phyloP scores from a whole-genome alignment of 495 filamentous ascomycete species.

The Cryomyces minteri region DNA sequence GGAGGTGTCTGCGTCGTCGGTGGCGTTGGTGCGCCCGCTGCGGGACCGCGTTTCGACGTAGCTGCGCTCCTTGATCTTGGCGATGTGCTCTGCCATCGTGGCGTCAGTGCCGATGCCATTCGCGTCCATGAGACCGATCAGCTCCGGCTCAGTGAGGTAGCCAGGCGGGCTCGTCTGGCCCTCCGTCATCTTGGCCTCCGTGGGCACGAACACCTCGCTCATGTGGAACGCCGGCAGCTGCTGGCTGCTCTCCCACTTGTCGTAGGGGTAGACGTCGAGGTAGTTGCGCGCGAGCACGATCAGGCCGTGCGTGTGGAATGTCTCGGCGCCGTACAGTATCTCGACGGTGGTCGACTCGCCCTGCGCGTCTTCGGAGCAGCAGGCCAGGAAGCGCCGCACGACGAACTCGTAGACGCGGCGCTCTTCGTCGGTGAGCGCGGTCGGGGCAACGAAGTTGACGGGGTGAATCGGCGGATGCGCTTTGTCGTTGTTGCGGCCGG shows the following conservation, averaged over 20 bases:
- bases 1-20: constrained; percentile 17
- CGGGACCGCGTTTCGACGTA: constrained; percentile 57
- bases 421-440: constrained; percentile 40
- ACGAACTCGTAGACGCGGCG: constrained; percentile 83
- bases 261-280: constrained; percentile 88
- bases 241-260: constrained; percentile 81
- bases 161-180: constrained; percentile 70
- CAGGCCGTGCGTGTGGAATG: constrained; percentile 62
- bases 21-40: constrained; percentile 17
- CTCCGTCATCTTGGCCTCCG: constrained; percentile 73
- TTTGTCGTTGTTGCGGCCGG: constrained; percentile 80
- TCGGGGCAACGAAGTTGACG: constrained; percentile 52
- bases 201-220: constrained; percentile 71
- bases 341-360: constrained; percentile 72
- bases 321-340: constrained; percentile 67
- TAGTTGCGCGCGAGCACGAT: constrained; percentile 83
- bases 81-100: constrained; percentile 97
- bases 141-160: constrained; percentile 85
- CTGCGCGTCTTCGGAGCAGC: constrained; percentile 86
- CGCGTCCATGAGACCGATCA: constrained; percentile 97
- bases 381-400: constrained; percentile 83
- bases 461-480: constrained; percentile 96
- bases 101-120: constrained; percentile 98
- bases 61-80: constrained; percentile 75
- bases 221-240: constrained; percentile 59